Base-by-base conservation (phyloP, 2,329 filamentous ascomycete species). In the Phyllosticta citrichinensis region DNA sequence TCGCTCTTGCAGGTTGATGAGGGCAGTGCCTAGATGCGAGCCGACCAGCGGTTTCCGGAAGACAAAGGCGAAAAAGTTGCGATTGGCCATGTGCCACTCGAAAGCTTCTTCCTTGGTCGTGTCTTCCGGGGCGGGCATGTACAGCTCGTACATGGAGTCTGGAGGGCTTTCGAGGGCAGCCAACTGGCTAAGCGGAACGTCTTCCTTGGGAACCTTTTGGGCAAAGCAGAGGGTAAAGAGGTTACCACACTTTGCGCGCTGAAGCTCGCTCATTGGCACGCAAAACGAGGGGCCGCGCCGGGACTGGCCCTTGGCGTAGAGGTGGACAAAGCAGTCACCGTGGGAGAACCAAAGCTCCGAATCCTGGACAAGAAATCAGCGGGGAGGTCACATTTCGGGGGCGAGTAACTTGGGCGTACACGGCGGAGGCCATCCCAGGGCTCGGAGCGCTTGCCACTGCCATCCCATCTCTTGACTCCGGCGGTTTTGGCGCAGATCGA, bases 31-130 rank as follows among this genome's bases (percentile, higher is more conserved):
- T 19, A 94, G 79, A 58, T 83, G 80, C 40, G 80, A 75, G 5
- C 88, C 89, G 1, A 91, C 88, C 35, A 92, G 69, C 0, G 88
- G 83, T 63, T 81, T 81, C 2, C 82, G 77, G 61, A 83, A 81
- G 1, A 89, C 71, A 77, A 86, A 91, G 3, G 89, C 88, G 62
- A 92, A 87, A 66, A 91, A 83, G 68, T 93, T 93, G 14, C 89
- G 81, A 2, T 84, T 88, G 1, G 85, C 83, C 5, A 90, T 69
- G 66, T 90, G 86, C 70, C 87, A 87, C 47, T 77, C 72, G 65
- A 84, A 83, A 0, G 81, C 76, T 63, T 85, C 79, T 3, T 80
- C 76, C 64, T 80, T 79, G 55, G 81, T 78, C 4, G 78, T 73
- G 35, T 76, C 73, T 1, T 79, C 69, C 0, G 87, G 87, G 0